These are phyloP conservation scores for Triticum urartu DNA, from an alignment of 176 grass and related monocot species.

Conservation along the genomic window DNA sequence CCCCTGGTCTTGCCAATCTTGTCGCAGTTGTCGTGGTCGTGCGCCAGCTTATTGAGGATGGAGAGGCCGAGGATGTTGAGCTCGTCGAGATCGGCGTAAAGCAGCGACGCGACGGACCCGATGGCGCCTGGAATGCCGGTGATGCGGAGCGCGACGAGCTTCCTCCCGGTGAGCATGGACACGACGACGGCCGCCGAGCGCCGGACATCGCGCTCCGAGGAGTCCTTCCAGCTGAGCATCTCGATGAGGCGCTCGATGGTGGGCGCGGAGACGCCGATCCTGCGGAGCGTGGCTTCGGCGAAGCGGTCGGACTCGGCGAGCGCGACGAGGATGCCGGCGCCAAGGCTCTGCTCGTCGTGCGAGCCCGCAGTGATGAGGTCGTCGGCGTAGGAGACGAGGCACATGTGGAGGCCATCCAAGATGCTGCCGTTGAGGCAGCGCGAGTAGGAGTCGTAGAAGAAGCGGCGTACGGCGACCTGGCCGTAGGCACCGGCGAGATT, in stretches of 20 bases:
- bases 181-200: conserved; percentile 47
- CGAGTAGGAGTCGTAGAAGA: conserved; percentile 66
- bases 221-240: conserved; percentile 65
- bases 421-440: conserved; percentile 51
- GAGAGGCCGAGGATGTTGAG: conserved; percentile 59
- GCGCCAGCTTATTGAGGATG: conserved; percentile 68
- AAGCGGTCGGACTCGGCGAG: conserved; percentile 36
- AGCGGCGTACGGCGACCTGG: conserved; percentile 37
- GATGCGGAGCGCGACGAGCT: conserved; percentile 52
- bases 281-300: conserved; percentile 35
- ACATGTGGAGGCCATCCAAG: conserved; percentile 53
- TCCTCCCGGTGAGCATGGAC: conserved; percentile 41
- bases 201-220: conserved; percentile 45
- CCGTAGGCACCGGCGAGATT: conserved; percentile 32
- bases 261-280: conserved; percentile 37
- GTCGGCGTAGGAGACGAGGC: conserved; percentile 49
- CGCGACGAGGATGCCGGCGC: conserved; percentile 41
- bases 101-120: conserved; percentile 53
- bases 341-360: conserved; percentile 48
- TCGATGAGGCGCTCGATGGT: conserved; percentile 48
- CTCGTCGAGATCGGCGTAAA: conserved; percentile 43
- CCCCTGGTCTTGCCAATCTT: conserved; percentile 62
- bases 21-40: conserved; percentile 67
- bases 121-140: conserved; percentile 49
- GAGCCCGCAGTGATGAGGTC: conserved; percentile 50